Base-by-base conservation (phyloP, 1,139 yeast species). In the Blastobotrys serpentis region DNA sequence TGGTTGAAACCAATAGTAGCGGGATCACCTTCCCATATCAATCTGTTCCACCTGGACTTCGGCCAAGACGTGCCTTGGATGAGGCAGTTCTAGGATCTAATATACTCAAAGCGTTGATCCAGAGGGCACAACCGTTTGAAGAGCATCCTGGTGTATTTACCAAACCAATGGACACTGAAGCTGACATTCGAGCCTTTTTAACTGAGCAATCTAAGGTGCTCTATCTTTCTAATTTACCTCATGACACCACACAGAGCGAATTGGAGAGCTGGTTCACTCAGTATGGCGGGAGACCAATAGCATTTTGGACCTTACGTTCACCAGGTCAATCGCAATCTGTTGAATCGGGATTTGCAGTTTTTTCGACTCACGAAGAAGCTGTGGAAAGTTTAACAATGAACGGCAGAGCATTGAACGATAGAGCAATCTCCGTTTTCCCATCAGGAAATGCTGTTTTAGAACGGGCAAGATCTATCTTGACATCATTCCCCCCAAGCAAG, bases 261-360 rank as follows among this genome's bases (percentile, higher is more conserved):
- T 72, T 90, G 45, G 97, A 90, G 69, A 77, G 84, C 36, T 90
- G 97, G 96, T 88, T 88, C 62, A 81, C 89, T 2, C 95, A 86
- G 62, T 83, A 78, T 62, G 95, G 95, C 1, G 85, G 88, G 2
- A 75, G 92, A 43, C 95, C 96, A 1, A 76, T 86, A 44, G 94
- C 96, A 5, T 86, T 88, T 63, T 88, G 96, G 96, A 82, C 94
- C 1, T 73, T 89, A 48, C 83, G 84, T 60, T 73, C 76, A 13
- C 75, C 81, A 32, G 84, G 81, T 36, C 69, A 71, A 37, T 70
- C 67, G 42, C 71, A 72, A 50, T 69, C 77, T 2, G 38, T 76
- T 1, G 78, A 78, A 8, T 74, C 86, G 3, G 97, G 97, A 1
- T 90, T 88, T 74, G 95, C 87, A 1, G 84, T 88, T 8, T 89